Conservation (phyloP, 2,329 filamentous ascomycete genomes). For the Hansfordia pulvinata region DNA sequence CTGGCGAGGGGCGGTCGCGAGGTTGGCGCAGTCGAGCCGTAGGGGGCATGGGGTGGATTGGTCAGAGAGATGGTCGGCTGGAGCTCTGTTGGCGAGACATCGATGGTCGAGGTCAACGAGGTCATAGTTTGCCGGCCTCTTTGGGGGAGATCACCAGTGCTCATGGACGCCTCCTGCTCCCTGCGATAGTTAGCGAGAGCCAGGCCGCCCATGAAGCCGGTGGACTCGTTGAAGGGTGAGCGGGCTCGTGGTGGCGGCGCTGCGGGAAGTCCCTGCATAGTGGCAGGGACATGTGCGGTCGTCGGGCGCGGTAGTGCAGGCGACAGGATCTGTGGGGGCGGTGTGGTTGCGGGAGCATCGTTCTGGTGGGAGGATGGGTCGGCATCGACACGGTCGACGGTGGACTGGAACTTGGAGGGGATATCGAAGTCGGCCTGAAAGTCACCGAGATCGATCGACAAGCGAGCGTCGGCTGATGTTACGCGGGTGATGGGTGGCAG, state of each 20-base stretch:
- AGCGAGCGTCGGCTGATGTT: constrained; percentile 9
- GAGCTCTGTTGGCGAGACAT: too few relatives aligned
- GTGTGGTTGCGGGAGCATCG: too few relatives aligned
- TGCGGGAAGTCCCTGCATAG: too few relatives aligned
- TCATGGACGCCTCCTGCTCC: constrained; percentile 15
- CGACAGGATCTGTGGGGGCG: too few relatives aligned
- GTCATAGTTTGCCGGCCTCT: too few relatives aligned
- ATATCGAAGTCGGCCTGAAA: not conserved
- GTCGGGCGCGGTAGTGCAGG: too few relatives aligned
- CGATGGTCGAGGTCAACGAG: too few relatives aligned
- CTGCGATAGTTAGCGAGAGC: constrained; percentile 37
- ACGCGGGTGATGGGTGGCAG: constrained; percentile 25
- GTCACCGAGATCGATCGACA: constrained; percentile 1
- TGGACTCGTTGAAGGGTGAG: constrained; percentile 21
- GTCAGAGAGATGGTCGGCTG: too few relatives aligned
- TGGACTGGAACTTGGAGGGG: not conserved
- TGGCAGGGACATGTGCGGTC: too few relatives aligned
- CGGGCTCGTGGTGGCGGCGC: constrained; percentile 17
- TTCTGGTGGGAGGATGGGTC: too few relatives aligned
- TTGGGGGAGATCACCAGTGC: too few relatives aligned
- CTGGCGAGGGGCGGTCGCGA: constrained; percentile 13
- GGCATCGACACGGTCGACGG: too few relatives aligned
- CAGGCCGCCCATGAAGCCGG: constrained; percentile 40
- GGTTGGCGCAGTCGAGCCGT: constrained; percentile 17
- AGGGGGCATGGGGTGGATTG: constrained; percentile 8